These are phyloP conservation scores for Emericellopsis atlantica DNA, from an alignment of 2,329 filamentous ascomycete genomes.

Conservation along the genomic window DNA sequence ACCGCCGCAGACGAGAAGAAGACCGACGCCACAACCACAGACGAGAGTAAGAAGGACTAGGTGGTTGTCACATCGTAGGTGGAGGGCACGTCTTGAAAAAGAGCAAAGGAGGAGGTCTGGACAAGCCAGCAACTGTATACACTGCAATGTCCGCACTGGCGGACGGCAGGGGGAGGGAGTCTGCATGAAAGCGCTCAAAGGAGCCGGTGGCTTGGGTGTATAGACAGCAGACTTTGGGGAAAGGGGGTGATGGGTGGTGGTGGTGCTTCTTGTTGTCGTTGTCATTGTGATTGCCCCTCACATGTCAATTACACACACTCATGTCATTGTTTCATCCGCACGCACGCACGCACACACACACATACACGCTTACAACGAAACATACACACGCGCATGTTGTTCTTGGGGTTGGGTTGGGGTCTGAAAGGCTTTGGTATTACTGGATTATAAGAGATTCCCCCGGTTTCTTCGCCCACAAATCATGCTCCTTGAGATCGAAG, in stretches of 20 bases:
- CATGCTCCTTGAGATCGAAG: neutral
- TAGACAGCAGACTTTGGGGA: neutral
- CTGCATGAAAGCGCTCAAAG: neutral
- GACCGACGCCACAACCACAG: constrained; percentile 4
- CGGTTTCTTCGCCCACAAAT: neutral
- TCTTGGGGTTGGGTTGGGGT: neutral
- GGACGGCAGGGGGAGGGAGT: neutral
- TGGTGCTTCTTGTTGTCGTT: neutral
- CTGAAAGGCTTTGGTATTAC: neutral
- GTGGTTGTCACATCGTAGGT: constrained; percentile 10
- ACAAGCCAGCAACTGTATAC: neutral
- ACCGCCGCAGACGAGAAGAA: constrained; percentile 3
- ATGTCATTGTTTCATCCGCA: neutral
- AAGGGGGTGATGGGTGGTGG: constrained; percentile 1
- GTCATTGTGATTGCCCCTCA: constrained; percentile 1
- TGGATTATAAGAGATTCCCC: neutral
- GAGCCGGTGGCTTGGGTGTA: neutral
- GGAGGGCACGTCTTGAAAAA: neutral
- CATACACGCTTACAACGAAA: neutral
- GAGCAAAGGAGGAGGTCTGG: neutral
- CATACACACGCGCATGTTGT: neutral
- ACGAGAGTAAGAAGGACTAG: constrained; percentile 24
- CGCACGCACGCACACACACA: constrained; percentile 1
- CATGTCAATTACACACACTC: constrained; percentile 1
- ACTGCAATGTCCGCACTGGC: neutral